A percentile compares a stretch with the other conserved stretches of the same genome.
phyloP scores from a whole-genome alignment of 345 rosid species.

The Bruguiera parviflora region DNA sequence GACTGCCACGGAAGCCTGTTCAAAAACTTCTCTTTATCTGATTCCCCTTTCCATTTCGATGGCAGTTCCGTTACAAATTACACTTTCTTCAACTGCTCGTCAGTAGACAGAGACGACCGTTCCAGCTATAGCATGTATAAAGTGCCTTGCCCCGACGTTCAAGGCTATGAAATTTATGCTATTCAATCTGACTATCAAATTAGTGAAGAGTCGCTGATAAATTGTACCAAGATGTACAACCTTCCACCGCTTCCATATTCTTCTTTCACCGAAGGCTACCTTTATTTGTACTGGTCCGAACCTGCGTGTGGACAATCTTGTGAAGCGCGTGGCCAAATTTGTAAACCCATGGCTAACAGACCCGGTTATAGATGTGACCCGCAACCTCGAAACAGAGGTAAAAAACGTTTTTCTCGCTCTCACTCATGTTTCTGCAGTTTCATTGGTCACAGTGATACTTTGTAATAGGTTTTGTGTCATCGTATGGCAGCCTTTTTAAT shows the following conservation, averaged over 20 bases:
- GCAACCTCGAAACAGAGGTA: no score
- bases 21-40: constrained; percentile 1
- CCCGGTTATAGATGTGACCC: not conserved
- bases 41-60: not conserved
- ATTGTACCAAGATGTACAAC: constrained; percentile 20
- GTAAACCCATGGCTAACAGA: not conserved
- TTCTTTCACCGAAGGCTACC: accelerated
- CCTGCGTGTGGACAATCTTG: not conserved
- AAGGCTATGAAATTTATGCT: constrained; percentile 6
- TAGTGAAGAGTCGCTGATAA: not conserved
- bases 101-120: not conserved
- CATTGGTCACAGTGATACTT: no score
- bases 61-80: accelerated
- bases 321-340: not conserved
- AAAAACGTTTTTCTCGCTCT: no score
- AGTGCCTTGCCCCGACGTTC: constrained; percentile 1
- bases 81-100: constrained; percentile 15
- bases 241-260: not conserved
- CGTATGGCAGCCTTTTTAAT: no score
- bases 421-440: no score
- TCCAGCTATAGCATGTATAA: no score
- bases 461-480: no score
- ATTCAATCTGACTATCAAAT: not conserved
- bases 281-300: not conserved
- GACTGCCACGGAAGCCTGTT: constrained; percentile 7